Evolutionary conservation across 176 grass and related monocot genomes (phyloP), one percentile per base, ranked within the genome.

Genomic region (Aegilops bicornis): DNA sequence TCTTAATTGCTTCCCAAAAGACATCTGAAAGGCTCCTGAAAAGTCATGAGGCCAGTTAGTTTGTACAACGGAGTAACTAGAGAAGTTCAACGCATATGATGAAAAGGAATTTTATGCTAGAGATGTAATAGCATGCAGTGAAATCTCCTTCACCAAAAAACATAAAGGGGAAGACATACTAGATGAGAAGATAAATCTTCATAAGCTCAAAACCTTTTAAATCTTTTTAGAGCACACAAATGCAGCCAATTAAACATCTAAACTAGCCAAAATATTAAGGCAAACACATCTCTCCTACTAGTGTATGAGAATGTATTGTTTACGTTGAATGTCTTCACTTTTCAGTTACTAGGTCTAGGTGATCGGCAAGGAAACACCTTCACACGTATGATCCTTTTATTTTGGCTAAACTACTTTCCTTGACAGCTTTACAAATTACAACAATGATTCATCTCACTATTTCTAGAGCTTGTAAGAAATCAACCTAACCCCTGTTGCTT

Each of bases 11-110:
- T 83, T 99, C 97, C 94, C 94, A 92, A 76, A 99, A 90, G 40
- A 99, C 92, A 88, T 99, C 94, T 76, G 97, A 86, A 84, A 99
- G 97, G 62, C 94, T 91, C 90, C 97, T 99, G 82, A 36, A 80
- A 85, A 84, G 22, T 20, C 79, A 89, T 76, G n/a, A 64, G 68
- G 39, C 72, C 33, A 59, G 48, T 80, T 83, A 91, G 37, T 65
- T 70, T 50, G 6, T 74, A 65, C 10, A 61, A 63, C 27, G 72
- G 40, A 48, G 60, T 59, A 16, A 36, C 7, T 83, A 75, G n/a
- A 67, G 10, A 76, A 62, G 36, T 48, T 27, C 4, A 76, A 86
- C 2, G 45, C 32, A 86, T 30, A 92, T 64, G 40, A 14, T 58
- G 48, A 43, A 43, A 61, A 45, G n/a, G 39, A 71, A 82, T 63